Conservation (phyloP, 192 early-diverging fungal genomes). For the Phycomyces blakesleeanus region DNA sequence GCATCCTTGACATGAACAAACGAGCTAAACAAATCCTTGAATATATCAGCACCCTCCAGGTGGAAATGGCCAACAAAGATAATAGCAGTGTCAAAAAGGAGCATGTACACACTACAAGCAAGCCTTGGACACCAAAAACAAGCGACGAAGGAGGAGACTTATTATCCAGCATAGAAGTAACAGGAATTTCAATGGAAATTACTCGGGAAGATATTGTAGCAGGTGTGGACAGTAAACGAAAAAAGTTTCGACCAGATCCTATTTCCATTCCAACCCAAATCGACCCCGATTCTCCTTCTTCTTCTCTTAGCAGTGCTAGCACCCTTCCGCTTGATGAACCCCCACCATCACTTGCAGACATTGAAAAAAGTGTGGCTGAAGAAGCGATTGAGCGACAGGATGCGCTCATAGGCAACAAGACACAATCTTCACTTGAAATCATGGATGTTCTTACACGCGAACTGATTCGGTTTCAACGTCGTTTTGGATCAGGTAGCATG, state of each 20-base stretch:
- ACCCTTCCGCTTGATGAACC: conserved; percentile 27
- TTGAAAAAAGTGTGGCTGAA: conserved; percentile 6
- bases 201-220: background rate
- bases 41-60: conserved; percentile 47
- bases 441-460: conserved; percentile 51
- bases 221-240: background rate
- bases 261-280: conserved; percentile 4
- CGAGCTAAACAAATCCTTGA: conserved; percentile 62
- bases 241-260: conserved; percentile 1
- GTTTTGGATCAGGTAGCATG: conserved; percentile 26
- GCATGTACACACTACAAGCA: background rate
- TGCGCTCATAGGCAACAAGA: background rate
- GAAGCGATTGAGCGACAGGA: conserved; percentile 8
- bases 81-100: background rate
- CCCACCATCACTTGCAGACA: background rate
- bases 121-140: no score
- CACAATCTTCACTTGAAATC: conserved; percentile 39
- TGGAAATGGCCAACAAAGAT: conserved; percentile 29
- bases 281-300: conserved; percentile 12
- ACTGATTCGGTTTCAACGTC: conserved; percentile 48
- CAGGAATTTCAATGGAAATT: background rate
- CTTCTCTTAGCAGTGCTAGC: conserved; percentile 29
- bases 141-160: background rate
- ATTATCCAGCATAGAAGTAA: background rate
- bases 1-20: conserved; percentile 61